Conservation (phyloP, 2,329 filamentous ascomycete species). For the Monosporascus cannonballus region DNA sequence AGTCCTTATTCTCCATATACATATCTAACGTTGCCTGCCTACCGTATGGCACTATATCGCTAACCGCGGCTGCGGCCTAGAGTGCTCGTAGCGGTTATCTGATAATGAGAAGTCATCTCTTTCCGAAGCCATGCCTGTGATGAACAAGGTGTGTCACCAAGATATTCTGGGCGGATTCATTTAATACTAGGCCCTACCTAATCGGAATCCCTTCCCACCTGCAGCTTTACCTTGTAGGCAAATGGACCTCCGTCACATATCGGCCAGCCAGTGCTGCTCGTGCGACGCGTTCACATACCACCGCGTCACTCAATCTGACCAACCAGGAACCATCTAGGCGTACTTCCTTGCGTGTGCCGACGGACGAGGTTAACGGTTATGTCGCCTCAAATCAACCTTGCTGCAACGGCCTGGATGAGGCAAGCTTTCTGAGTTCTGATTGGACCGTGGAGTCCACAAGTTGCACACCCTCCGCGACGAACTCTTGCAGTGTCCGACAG, state of each 20-base stretch:
- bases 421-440: neutral
- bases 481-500: neutral
- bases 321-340: no score
- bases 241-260: neutral
- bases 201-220: neutral
- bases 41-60: no score
- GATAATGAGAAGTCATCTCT: no score
- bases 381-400: neutral
- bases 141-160: no score
- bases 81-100: no score
- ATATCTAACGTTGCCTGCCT: no score
- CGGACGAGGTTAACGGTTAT: neutral
- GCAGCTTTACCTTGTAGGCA: neutral
- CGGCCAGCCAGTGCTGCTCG: neutral
- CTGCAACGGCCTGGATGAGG: neutral
- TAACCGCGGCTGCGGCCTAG: no score
- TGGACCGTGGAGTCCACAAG: neutral
- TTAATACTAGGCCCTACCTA: neutral
- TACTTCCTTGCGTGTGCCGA: neutral
- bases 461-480: neutral
- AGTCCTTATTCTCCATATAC: neutral
- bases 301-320: no score
- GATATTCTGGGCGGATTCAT: neutral
- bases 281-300: neutral
- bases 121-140: no score